These are phyloP conservation scores for Exophiala sp. DNA, from an alignment of 2,329 filamentous ascomycete genomes.

Conservation along the genomic window DNA sequence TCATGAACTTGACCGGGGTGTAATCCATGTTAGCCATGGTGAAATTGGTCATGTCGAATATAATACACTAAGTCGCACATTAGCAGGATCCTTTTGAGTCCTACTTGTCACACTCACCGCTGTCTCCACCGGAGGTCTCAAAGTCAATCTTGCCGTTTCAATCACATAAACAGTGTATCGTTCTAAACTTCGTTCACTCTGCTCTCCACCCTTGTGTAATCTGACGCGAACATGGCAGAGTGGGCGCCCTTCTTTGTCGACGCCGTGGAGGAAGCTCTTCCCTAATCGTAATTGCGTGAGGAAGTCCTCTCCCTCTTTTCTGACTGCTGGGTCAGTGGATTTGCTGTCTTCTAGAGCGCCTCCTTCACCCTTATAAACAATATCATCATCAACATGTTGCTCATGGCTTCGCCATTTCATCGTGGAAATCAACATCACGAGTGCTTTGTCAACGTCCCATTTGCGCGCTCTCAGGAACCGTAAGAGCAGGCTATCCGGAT, in stretches of 20 bases:
- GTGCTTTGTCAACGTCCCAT: conserved; percentile 89
- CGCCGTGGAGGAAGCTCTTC: conserved; percentile 86
- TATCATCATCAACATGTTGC: conserved; percentile 81
- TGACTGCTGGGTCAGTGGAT: conserved; percentile 53
- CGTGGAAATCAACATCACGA: conserved; percentile 90
- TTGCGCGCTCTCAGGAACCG: conserved; percentile 84
- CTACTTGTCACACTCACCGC: conserved; percentile 58
- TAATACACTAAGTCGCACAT: conserved; percentile 58
- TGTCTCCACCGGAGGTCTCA: conserved; percentile 77
- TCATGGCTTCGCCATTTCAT: conserved; percentile 84
- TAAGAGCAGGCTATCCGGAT: conserved; percentile 77
- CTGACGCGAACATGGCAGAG: conserved; percentile 80
- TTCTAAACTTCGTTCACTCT: conserved; percentile 75
- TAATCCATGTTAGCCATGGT: conserved; percentile 98
- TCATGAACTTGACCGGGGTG: conserved; percentile 96
- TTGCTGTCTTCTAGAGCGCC: conserved; percentile 57
- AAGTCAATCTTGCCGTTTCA: conserved; percentile 81
- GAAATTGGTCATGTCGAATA: conserved; percentile 96
- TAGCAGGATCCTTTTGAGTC: neutral
- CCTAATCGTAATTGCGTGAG: conserved; percentile 77
- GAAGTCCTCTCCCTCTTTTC: conserved; percentile 71
- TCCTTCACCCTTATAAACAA: conserved; percentile 71
- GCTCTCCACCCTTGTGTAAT: conserved; percentile 74
- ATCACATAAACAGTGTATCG: conserved; percentile 90
- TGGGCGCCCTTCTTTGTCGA: conserved; percentile 76